Base-by-base conservation (phyloP, 129 eudicot species). In the sunflower (Helianthus annuus) region DNA sequence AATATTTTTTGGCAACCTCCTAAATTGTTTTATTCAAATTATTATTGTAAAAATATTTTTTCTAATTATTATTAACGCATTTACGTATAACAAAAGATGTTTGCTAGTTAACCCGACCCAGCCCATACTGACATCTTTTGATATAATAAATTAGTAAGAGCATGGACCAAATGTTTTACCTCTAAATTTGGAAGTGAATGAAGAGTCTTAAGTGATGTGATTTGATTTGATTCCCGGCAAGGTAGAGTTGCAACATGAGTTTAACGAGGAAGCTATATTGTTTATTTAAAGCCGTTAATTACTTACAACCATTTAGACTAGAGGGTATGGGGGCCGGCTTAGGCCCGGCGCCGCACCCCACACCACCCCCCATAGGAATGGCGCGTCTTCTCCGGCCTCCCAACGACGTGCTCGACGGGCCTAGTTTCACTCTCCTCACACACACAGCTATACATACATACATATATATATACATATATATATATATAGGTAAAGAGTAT, bases 151-250 rank as follows among this genome's bases (percentile, higher is more conserved):
- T 39, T 32, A 42, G 39, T 59, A 57, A 64, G 15, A 39, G 29
- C 29, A 24, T 24, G 29, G 29, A 24, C 73, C 15, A 13, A 46
- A 60, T 38, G 40, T 0, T 69, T 83, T 77, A 95, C 99, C 97
- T 95, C 99, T 76, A 95, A 73, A 83, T 90, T 88, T 29, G 99
- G 96, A 74, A 95, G 97, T 83, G 82, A 96, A 4, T 97, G 99
- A 75, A 95, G 99, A 73, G 91, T 86, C 36, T 74, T 71, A 61
- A 95, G 88, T 57, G 99, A 95, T 52, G 95, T 88, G 57, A 95
- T 95, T 74, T 95, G 99, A 69, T 95, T 95, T 10, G n/a, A n/a
- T n/a, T n/a, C n/a, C 99, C 99, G 49, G 99, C 99, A 76, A 95
- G 99, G 81, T 95, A 95, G 16, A 95, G 97, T 95, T 95, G 99